Evolutionary conservation across 1,139 yeast species (phyloP), one percentile per base, ranked within the genome.

Genomic region (Scheffersomyces titani): DNA sequence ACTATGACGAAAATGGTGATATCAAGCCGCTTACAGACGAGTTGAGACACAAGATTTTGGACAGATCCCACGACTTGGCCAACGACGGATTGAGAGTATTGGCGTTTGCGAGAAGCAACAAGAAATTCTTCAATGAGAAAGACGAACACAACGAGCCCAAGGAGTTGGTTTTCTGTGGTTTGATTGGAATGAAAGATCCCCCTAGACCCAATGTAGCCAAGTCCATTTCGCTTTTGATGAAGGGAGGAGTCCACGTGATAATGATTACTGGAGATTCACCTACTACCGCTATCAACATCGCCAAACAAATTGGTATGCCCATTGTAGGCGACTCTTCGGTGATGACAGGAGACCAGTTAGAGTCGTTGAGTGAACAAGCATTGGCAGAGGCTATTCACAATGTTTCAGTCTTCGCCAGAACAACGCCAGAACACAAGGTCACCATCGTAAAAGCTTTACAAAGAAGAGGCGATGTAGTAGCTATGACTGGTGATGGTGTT

Each of bases 401-500:
- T 61, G 97, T 93, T 24, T 88, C 94, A 36, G 93, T 94, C 6
- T 93, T 94, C 78, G 98, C 98, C 2, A 86, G 99, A 76, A 93
- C 98, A 11, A 89, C 98, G 0, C 99, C 99, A 1, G 97, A 93
- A 70, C 97, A 94, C 76, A 94, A 94, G 72, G 90, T 94, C 59
- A 82, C 90, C 54, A 94, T 94, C 73, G 97, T 94, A 44, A 85
- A 90, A 67, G 98, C 98, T 0, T 81, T 94, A 64, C 98, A 94
- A 73, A 83, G 87, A 68, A 84, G 97, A 66, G 98, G 98, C 51
- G 97, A 94, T 72, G 88, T 93, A 61, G 99, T 94, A 52, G 99
- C 98, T 49, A 94, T 94, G 99, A 94, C 98, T 11, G 99, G 99
- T 63, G 99, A 94, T 73, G 99, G 99, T 74, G 99, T 94, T 30